Percentiles rank a stretch among this genome's conserved stretches.
Conservation (phyloP, 1,284 basidiomycete species). For the Leccinum insolens region DNA sequence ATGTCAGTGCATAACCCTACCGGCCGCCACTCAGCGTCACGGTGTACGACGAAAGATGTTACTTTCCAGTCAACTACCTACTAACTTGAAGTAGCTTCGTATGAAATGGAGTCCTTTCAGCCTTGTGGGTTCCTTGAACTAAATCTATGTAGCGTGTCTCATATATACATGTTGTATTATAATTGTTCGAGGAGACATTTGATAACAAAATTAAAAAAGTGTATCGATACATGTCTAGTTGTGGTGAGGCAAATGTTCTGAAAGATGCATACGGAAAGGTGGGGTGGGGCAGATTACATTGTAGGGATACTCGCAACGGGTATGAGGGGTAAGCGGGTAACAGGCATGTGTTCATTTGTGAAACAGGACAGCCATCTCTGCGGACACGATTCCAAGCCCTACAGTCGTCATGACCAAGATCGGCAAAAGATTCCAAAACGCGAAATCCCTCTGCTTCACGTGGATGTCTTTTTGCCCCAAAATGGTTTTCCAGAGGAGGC, state of each 20-base stretch:
- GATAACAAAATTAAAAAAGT: not conserved
- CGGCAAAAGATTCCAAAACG: slow-evolving; percentile 71
- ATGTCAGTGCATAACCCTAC: too few relatives aligned
- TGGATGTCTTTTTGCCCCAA: slow-evolving; percentile 77
- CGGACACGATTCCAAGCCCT: slow-evolving; percentile 59
- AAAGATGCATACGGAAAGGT: not conserved
- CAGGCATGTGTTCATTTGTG: not conserved
- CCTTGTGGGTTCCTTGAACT: not conserved
- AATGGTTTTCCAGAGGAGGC: slow-evolving; percentile 86
- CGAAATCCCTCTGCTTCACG: slow-evolving; percentile 72
- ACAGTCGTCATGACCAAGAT: slow-evolving; percentile 53
- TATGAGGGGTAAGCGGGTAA: not conserved
- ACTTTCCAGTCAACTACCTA: not conserved
- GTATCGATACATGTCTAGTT: slow-evolving; percentile 17
- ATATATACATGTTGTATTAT: not conserved
- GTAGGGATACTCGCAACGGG: not conserved
- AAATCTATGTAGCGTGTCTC: not conserved
- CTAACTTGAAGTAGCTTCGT: not conserved
- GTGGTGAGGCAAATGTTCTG: not conserved
- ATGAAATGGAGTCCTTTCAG: not conserved
- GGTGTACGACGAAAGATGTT: too few relatives aligned
- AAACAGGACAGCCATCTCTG: slow-evolving; percentile 65
- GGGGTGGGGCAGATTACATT: not conserved
- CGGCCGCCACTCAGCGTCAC: too few relatives aligned
- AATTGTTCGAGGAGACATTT: not conserved